These are phyloP conservation scores for Pyricularia sp. DNA, from an alignment of 2,329 filamentous ascomycete species.

Conservation along the genomic window DNA sequence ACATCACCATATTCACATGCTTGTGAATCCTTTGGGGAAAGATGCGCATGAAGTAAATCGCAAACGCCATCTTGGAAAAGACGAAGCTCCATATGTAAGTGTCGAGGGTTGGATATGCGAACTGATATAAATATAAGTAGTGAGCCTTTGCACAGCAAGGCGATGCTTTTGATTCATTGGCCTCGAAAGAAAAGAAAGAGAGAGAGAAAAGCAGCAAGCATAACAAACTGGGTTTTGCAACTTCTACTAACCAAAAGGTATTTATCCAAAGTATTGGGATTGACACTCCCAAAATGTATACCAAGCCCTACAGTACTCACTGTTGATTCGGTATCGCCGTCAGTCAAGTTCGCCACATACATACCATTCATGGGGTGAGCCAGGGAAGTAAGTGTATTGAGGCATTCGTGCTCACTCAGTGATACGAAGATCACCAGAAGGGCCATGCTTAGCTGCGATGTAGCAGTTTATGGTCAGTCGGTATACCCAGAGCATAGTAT, in stretches of 20 bases:
- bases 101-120: neutral
- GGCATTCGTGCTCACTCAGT: neutral
- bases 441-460: neutral
- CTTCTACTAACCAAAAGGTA: neutral
- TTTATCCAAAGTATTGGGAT: neutral
- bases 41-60: conserved; percentile 1
- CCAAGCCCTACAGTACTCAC: conserved; percentile 2
- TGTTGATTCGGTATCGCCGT: neutral
- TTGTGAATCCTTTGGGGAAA: neutral
- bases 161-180: neutral
- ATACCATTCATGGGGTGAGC: neutral
- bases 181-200: too few relatives aligned
- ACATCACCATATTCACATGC: neutral
- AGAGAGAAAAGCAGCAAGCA: neutral
- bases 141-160: neutral
- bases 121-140: neutral
- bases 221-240: neutral
- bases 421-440: neutral
- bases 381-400: neutral
- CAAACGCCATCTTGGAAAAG: conserved; percentile 4
- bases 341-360: neutral
- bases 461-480: neutral
- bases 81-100: conserved; percentile 4
- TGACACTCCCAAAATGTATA: neutral
- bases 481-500: neutral